These are phyloP conservation scores for Colletotrichum sp. DNA, from an alignment of 2,329 filamentous ascomycete species.

Conservation along the genomic window DNA sequence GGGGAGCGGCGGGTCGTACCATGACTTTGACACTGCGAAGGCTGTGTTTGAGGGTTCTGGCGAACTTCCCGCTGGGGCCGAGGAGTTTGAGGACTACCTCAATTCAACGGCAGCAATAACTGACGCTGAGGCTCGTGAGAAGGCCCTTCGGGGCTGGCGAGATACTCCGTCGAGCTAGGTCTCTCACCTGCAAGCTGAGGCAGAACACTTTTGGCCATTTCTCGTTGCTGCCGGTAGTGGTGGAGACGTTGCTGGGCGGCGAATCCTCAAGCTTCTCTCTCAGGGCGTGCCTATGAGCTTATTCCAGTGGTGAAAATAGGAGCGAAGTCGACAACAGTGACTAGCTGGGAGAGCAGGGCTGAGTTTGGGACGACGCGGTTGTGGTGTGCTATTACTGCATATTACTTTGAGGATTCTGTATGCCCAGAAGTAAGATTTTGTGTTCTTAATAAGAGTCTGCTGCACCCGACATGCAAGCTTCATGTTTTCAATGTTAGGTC, in stretches of 20 bases:
- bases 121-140: background rate
- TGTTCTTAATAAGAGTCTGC: background rate
- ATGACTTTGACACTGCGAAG: background rate
- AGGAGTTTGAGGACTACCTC: background rate
- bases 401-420: background rate
- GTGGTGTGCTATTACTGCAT: background rate
- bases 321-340: rapidly evolving
- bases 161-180: background rate
- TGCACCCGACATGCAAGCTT: background rate
- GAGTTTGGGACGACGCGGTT: background rate
- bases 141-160: background rate
- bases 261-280: background rate
- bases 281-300: background rate
- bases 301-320: background rate
- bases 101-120: background rate
- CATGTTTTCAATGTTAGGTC: rapidly evolving
- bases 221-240: background rate
- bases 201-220: background rate
- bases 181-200: background rate
- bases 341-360: background rate
- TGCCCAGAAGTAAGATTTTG: background rate
- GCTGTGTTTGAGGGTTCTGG: background rate
- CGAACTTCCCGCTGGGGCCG: background rate
- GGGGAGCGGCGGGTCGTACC: background rate
- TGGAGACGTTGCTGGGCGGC: background rate